phyloP scores from a whole-genome alignment of 176 grass and related monocot genomes.

The Eleusine indica region DNA sequence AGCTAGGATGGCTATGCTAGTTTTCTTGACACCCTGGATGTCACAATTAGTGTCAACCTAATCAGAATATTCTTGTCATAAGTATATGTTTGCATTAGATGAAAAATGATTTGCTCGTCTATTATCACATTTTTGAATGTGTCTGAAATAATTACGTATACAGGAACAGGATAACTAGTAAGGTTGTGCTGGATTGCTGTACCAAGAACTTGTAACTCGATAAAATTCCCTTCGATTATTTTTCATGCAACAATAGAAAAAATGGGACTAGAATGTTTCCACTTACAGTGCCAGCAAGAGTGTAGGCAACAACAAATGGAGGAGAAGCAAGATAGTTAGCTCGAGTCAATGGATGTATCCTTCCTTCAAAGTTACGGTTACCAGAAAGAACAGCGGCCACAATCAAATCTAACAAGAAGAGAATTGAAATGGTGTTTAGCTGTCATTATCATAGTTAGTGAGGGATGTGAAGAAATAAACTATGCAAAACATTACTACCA shows the following conservation, averaged over 20 bases:
- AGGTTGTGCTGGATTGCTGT: not conserved
- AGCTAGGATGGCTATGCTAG: no score
- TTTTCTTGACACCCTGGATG: no score
- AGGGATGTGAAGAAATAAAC: no score
- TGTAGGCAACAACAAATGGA: constrained; percentile 27
- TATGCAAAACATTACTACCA: not conserved
- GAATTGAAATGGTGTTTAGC: no score
- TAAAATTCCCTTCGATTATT: not conserved
- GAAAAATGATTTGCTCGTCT: not conserved
- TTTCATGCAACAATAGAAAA: not conserved
- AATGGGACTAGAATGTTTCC: not conserved
- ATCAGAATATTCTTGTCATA: not conserved
- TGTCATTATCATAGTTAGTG: no score
- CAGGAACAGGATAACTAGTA: not conserved
- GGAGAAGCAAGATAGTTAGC: constrained; percentile 32
- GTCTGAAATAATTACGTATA: not conserved
- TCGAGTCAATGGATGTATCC: constrained; percentile 22
- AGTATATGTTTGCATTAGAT: not conserved
- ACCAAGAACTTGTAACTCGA: not conserved
- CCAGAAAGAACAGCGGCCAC: constrained; percentile 25
- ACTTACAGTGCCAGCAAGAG: constrained; percentile 33
- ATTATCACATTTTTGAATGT: constrained; percentile 13
- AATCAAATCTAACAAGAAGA: constrained; percentile 11
- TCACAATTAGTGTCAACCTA: constrained; percentile 70
- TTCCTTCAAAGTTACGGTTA: constrained; percentile 31